These are phyloP conservation scores for Glycine soja DNA, from an alignment of 306 rosid species.

Conservation along the genomic window DNA sequence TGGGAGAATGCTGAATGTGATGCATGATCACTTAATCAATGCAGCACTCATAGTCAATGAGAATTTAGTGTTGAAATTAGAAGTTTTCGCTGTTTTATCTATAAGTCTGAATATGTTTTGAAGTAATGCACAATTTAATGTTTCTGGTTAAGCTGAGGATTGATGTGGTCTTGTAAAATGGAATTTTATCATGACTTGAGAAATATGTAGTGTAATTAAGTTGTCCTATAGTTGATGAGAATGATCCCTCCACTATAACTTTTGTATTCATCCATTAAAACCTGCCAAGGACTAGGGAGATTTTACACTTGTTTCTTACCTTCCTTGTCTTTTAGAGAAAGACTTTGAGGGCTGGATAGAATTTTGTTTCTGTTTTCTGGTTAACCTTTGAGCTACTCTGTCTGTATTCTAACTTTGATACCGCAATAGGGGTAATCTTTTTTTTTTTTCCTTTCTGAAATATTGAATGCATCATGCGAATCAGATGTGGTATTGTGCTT, in stretches of 20 bases:
- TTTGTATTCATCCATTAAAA: background rate
- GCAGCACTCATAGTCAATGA: background rate
- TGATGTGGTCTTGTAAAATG: constrained; percentile 8
- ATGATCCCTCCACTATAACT: background rate
- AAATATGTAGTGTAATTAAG: constrained; percentile 12
- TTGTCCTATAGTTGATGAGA: constrained; percentile 26
- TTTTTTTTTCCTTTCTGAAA: background rate
- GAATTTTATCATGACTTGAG: background rate
- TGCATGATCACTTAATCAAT: background rate
- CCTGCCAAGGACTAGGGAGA: background rate
- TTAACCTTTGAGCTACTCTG: constrained; percentile 3
- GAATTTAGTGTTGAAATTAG: background rate
- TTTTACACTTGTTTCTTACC: background rate
- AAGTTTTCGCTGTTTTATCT: background rate
- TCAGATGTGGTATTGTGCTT: constrained; percentile 4
- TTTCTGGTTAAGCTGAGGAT: constrained; percentile 19
- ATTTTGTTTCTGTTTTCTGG: constrained; percentile 3
- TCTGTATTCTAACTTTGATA: background rate
- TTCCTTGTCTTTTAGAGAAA: background rate
- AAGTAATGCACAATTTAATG: background rate
- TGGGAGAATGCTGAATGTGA: constrained; percentile 10
- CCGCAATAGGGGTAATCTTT: background rate
- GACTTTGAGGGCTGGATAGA: background rate
- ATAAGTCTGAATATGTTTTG: background rate
- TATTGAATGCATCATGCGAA: constrained; percentile 9